Evolutionary conservation across 768 basidiomycete species (phyloP).

Genomic region (Boletus eberwhitei): DNA sequence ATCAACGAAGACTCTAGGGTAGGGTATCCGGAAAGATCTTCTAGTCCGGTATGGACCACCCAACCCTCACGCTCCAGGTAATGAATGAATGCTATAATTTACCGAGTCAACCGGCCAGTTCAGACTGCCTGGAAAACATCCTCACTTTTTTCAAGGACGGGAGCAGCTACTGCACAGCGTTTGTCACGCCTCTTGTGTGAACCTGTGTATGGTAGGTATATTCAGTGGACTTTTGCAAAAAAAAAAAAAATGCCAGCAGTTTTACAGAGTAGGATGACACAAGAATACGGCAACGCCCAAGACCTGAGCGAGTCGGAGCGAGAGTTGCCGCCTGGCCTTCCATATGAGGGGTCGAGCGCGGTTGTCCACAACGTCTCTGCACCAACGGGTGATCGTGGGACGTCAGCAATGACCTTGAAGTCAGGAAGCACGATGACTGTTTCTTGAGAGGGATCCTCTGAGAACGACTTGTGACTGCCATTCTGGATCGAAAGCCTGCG

Average conservation of each 20-base stretch:
- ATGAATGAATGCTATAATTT: conserved; percentile 52
- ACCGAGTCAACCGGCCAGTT: conserved; percentile 2
- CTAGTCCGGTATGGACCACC: conserved; percentile 72
- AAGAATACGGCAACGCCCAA: conserved; percentile 86
- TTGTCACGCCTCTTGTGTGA: conserved; percentile 94
- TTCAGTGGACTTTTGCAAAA: not conserved
- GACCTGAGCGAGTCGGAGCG: conserved; percentile 53
- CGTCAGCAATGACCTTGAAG: conserved; percentile 76
- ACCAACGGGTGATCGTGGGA: conserved; percentile 59
- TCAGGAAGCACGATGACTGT: conserved; percentile 91
- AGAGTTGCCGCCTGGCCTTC: conserved; percentile 42
- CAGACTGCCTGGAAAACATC: conserved; percentile 17
- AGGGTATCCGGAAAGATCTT: conserved; percentile 44
- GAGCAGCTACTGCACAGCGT: conserved; percentile 84
- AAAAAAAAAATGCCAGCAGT: not conserved
- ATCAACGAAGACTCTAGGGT: conserved; percentile 24
- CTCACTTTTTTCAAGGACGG: conserved; percentile 73
- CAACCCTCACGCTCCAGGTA: conserved; percentile 66
- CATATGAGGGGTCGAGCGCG: conserved; percentile 57
- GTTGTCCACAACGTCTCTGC: conserved; percentile 68
- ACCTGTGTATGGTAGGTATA: conserved; percentile 44
- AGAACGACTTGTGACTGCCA: conserved; percentile 72
- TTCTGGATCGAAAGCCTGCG: conserved; percentile 71
- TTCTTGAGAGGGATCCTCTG: conserved; percentile 58
- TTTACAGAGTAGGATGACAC: conserved; percentile 86